Evolutionary conservation across 768 basidiomycete genomes (phyloP).

Genomic region (Xerocomellus chrysenteron): DNA sequence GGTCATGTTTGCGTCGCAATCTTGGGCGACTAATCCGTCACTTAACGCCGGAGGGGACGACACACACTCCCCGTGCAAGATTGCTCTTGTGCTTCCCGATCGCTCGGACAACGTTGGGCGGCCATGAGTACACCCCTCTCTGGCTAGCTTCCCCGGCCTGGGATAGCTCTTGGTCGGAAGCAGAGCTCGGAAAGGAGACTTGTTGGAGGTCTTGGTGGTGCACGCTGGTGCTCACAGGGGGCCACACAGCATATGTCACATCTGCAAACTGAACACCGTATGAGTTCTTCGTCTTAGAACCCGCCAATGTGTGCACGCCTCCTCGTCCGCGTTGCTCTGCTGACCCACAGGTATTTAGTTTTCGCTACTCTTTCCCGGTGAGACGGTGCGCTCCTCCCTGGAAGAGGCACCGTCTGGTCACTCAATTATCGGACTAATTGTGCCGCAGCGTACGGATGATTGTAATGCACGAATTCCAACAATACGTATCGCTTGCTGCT

Average conservation of each 20-base stretch:
- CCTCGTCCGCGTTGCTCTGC: neutral
- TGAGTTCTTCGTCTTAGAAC: slow-evolving; percentile 59
- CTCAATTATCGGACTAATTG: slow-evolving; percentile 54
- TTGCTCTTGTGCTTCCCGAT: slow-evolving; percentile 50
- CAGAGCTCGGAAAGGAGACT: slow-evolving; percentile 68
- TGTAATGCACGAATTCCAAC: slow-evolving; percentile 67
- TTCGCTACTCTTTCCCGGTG: slow-evolving; percentile 74
- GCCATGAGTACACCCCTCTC: slow-evolving; percentile 53
- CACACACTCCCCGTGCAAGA: slow-evolving; percentile 20
- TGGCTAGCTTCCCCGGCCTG: slow-evolving; percentile 69
- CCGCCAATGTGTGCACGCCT: slow-evolving; percentile 54
- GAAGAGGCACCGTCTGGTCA: slow-evolving; percentile 76
- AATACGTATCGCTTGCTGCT: slow-evolving; percentile 58
- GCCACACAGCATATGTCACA: slow-evolving; percentile 58
- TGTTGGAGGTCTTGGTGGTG: slow-evolving; percentile 77
- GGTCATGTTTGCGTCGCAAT: slow-evolving; percentile 27
- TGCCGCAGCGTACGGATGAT: slow-evolving; percentile 60
- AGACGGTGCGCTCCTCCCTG: slow-evolving; percentile 45
- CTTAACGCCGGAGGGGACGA: neutral
- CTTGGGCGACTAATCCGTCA: slow-evolving; percentile 4
- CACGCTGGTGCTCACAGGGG: slow-evolving; percentile 59
- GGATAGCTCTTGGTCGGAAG: slow-evolving; percentile 55
- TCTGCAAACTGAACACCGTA: slow-evolving; percentile 40
- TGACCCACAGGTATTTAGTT: slow-evolving; percentile 42
- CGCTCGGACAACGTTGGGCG: slow-evolving; percentile 52